Base-by-base conservation (phyloP, 176 grass and related monocot genomes). In the Aegilops longissima region DNA sequence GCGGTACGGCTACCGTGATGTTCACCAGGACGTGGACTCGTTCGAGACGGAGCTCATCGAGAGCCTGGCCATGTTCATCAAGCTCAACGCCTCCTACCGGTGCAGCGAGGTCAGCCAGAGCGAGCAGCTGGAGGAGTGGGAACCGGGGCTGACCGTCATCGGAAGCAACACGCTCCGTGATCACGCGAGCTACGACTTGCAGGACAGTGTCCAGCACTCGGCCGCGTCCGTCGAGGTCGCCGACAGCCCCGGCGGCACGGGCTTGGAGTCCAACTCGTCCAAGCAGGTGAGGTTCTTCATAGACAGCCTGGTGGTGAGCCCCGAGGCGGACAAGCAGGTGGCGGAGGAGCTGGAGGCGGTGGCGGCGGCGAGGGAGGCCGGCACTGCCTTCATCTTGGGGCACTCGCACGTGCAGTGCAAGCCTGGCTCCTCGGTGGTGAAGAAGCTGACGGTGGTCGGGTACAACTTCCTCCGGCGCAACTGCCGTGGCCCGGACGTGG, bases 401-500 rank as follows among this genome's bases (percentile, higher is more conserved):
- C 92, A 99, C 76, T 96, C 94, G 67, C 94, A 99, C 73, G 97
- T 99, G 33, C 90, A 90, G 70, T 86, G 90, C 69, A 96, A 94
- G 83, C 86, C 92, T 1, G 94, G 97, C 5, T 99, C 97, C 45
- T 96, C 97, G 70, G 40, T 96, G 76, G 49, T 94, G 30, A 96
- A 90, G 89, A 91, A 87, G 70, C 75, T 99, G 59, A 94, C 89
- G 29, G 84, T 99, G 13, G 80, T 91, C 56, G 97, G 92, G 3
- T 99, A 99, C 88, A 99, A 94, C 81, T 96, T 99, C 88, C 85
- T 99, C 83, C 82, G 89, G 21, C 88, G 93, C 11, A 99, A 99
- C 85, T 96, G 97, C 88, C 89, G 97, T 23, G 94, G 97, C 1
- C 84, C 97, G 1, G 97, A 99, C 49, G 97, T 99, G 5, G 94